phyloP scores from a whole-genome alignment of 2,329 filamentous ascomycete genomes.

The Knufia petricola region DNA sequence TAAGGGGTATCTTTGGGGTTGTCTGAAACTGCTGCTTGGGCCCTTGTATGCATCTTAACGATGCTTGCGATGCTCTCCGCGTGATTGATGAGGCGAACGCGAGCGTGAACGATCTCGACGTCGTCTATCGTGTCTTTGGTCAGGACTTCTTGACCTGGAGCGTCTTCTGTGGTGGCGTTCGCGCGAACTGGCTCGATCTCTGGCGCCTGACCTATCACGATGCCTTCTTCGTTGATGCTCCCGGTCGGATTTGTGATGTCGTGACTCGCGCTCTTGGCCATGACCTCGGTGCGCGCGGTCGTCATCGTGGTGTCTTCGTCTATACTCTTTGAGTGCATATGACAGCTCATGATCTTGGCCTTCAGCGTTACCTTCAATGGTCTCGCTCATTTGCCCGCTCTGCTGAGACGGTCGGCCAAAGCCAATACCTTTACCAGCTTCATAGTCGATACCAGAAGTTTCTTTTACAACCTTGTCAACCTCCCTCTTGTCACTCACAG shows the following conservation, averaged over 20 bases:
- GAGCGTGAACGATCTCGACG: constrained; percentile 6
- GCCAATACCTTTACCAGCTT: constrained; percentile 27
- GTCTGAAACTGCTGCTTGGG: background rate
- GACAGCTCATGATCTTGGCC: constrained; percentile 20
- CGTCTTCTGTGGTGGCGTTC: constrained; percentile 7
- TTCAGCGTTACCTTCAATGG: constrained; percentile 24
- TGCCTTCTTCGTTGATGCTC: constrained; percentile 28
- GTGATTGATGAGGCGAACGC: background rate
- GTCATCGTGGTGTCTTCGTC: constrained; percentile 29
- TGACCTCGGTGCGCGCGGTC: constrained; percentile 16
- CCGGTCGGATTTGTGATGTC: constrained; percentile 26
- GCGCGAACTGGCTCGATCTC: constrained; percentile 11
- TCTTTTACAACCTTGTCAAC: constrained; percentile 45
- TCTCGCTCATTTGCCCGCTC: constrained; percentile 25
- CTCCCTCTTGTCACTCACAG: constrained; percentile 50
- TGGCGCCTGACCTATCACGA: constrained; percentile 17
- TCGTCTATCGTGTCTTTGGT: constrained; percentile 9
- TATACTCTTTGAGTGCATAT: constrained; percentile 25
- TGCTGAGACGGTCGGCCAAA: constrained; percentile 28
- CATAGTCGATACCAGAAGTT: constrained; percentile 26
- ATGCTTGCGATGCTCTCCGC: background rate
- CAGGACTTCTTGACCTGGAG: constrained; percentile 5
- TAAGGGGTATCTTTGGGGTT: background rate
- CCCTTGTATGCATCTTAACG: background rate
- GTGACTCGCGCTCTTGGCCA: constrained; percentile 24